phyloP scores from a whole-genome alignment of 2,329 filamentous ascomycete species.

The Trichoderma guizhouense region DNA sequence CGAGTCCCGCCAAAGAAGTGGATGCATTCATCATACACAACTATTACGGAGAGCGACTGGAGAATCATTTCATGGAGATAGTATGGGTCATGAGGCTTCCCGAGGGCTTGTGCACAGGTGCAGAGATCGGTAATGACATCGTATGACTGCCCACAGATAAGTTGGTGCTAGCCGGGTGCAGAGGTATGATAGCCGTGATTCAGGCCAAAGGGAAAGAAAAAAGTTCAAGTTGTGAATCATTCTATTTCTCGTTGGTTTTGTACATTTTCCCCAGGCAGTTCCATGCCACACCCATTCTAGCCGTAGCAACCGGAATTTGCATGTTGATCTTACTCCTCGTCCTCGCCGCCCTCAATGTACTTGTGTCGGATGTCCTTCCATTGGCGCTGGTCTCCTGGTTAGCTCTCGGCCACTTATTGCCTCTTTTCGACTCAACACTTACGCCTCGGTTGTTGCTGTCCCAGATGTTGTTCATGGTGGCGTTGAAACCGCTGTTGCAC shows the following conservation, averaged over 20 bases:
- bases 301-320: conserved; percentile 17
- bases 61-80: not conserved
- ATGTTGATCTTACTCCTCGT: conserved; percentile 48
- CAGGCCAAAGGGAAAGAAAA: conserved; percentile 7
- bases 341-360: conserved; percentile 72
- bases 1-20: not conserved
- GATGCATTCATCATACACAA: not conserved
- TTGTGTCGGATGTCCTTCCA: conserved; percentile 98
- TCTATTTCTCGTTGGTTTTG: conserved; percentile 33
- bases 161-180: not conserved
- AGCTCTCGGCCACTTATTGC: conserved; percentile 23
- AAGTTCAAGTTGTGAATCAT: conserved; percentile 23
- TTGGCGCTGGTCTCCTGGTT: conserved; percentile 67
- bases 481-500: conserved; percentile 71
- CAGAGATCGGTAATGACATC: not conserved
- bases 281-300: conserved; percentile 6
- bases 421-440: conserved; percentile 43
- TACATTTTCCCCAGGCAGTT: conserved; percentile 33
- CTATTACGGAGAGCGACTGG: not conserved
- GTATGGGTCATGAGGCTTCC: not conserved
- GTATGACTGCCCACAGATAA: not conserved
- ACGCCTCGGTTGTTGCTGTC: conserved; percentile 88
- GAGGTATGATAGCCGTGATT: not conserved
- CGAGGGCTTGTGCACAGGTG: not conserved
- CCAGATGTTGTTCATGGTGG: conserved; percentile 80